These are phyloP conservation scores for Chaetomidium leptoderma DNA, from an alignment of 495 filamentous ascomycete genomes.

Conservation along the genomic window DNA sequence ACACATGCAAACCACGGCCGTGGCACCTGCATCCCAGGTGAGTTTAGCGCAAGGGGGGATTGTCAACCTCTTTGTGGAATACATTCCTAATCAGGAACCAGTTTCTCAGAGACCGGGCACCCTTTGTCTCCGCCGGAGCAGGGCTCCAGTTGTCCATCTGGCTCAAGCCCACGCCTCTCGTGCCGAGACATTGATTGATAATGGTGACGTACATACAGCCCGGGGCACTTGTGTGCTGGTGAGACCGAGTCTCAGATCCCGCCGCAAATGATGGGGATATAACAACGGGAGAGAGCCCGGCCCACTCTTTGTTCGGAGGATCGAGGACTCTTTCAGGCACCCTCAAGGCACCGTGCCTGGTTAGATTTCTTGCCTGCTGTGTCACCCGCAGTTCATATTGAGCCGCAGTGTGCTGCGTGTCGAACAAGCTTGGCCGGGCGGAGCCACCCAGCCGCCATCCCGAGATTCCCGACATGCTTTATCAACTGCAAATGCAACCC, in stretches of 20 bases:
- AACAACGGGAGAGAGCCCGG: neutral
- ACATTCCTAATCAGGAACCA: too few species aligned
- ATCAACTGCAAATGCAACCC: neutral
- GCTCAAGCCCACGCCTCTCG: too few species aligned
- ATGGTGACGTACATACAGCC: neutral
- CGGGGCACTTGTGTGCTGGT: neutral
- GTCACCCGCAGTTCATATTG: neutral
- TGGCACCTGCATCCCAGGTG: too few species aligned
- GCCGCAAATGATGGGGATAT: neutral
- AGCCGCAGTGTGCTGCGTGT: neutral
- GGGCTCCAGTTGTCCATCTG: neutral
- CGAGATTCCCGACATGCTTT: neutral
- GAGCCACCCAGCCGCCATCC: neutral
- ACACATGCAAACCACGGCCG: neutral
- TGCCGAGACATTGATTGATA: neutral
- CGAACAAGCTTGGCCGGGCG: neutral
- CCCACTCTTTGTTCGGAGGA: neutral
- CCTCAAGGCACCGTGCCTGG: neutral
- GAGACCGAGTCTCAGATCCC: neutral
- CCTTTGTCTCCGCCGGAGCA: neutral
- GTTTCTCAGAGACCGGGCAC: too few species aligned
- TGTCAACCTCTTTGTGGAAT: too few species aligned
- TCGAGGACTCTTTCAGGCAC: neutral
- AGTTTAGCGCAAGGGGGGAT: neutral
- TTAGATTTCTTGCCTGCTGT: neutral